Evolutionary conservation across 2,329 filamentous ascomycete species (phyloP), one percentile per base, ranked within the genome.

Genomic region (Exserohilum rostratum): DNA sequence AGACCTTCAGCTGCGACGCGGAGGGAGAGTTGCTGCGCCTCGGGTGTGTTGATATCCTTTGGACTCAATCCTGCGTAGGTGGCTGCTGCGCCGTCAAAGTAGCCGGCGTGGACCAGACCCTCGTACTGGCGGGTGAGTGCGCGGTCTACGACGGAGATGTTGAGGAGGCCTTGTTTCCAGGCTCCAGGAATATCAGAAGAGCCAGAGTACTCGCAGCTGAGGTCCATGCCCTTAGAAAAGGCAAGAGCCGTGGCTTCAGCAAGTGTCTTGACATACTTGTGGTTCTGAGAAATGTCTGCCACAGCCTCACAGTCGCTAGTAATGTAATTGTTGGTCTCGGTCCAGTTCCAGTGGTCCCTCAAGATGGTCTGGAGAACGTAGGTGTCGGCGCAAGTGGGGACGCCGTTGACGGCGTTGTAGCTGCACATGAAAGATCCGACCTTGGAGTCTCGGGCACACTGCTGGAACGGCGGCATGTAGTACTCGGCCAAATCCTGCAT

Each of bases 401-500:
- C 79, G 0, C 87, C 87, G 52, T 90, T 88, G 35, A 90, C 78
- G 0, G 87, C 87, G 59, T 87, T 77, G 30, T 85, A 86, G 13
- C 78, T 39, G 82, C 84, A 69, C 87, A 89, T 68, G 80, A 80
- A 76, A 2, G 65, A 64, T 5, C 77, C 77, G 17, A 79, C 78
- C 34, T 78, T 77, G 0, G 76, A 74, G 54, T 79, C 78, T 52
- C 78, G 60, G 1, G 77, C 77, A 47, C 78, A 79, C 27, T 66
- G 80, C 64, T 87, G 78, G 74, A 90, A 90, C 0, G 86, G 82
- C 1, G 84, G 86, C 35, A 88, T 78, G 65, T 88, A 90, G 72
- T 89, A 90, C 62, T 89, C 87, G 0, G 82, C 79, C 4, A 90
- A 74, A 55, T 90, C 87, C 61, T 89, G 87, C 44, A 79, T 75